Conservation (phyloP, 768 basidiomycete genomes). For the Phlebiopsis gigantea region DNA sequence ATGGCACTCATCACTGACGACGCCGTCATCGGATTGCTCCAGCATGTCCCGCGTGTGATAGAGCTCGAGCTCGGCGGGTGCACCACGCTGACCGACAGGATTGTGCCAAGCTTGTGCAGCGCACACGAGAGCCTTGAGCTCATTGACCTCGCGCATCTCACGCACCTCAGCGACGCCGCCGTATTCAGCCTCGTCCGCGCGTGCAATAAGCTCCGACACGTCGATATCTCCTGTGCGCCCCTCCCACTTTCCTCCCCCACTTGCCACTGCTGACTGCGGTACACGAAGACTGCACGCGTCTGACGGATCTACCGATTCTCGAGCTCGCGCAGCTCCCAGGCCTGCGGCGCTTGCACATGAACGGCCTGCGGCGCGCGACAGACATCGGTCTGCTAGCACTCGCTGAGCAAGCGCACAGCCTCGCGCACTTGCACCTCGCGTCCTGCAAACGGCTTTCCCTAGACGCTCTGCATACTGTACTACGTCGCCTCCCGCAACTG, state of each 20-base stretch:
- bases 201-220: constrained; percentile 70
- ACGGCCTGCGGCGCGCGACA: constrained; percentile 77
- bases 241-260: neutral
- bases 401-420: constrained; percentile 59
- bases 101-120: constrained; percentile 60
- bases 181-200: constrained; percentile 62
- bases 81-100: constrained; percentile 62
- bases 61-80: constrained; percentile 78
- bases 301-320: constrained; percentile 83
- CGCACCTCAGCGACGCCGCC: constrained; percentile 73
- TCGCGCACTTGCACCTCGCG: constrained; percentile 82
- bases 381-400: constrained; percentile 79
- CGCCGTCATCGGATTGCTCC: constrained; percentile 68
- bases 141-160: constrained; percentile 75
- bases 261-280: neutral
- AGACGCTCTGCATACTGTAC: constrained; percentile 64
- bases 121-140: constrained; percentile 75
- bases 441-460: constrained; percentile 82
- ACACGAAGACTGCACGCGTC: constrained; percentile 62
- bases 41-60: constrained; percentile 72
- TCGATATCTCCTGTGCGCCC: constrained; percentile 82
- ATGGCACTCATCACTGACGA: constrained; percentile 69
- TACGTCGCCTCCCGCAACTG: constrained; percentile 53
- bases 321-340: constrained; percentile 68
- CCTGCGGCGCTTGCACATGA: constrained; percentile 73